Base-by-base conservation (phyloP, 192 early-diverging fungal genomes). In the Coemansia sp. region DNA sequence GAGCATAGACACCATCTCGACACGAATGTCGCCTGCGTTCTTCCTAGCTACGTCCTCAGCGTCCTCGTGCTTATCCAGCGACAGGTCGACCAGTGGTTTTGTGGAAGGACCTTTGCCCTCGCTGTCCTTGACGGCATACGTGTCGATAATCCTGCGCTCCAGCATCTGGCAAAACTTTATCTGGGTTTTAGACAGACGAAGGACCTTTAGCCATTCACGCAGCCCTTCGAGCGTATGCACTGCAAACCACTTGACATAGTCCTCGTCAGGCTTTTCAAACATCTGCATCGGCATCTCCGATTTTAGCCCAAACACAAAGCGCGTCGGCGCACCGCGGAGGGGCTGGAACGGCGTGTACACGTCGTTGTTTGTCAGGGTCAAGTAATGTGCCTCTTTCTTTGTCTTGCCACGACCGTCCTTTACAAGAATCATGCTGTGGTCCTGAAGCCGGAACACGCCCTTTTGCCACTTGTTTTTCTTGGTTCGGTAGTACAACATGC, bases 401-500 rank as follows among this genome's bases (percentile, higher is more conserved):
- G 65, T 41, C 62, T 66, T 67, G 49, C 73, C 62, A 32, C 69
- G 63, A 38, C 57, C 54, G 49, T 75, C 68, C 69, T 84, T 75
- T 20, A 73, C 53, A 14, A 62, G 54, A 3, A 71, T 62, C 69
- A 83, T 64, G 57, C 73, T 63, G 58, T 77, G 72, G 35, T 61
- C 72, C 34, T 68, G 67, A 42, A 92, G 73, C 45, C 84, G 80
- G 64, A 90, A 87, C 59, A 88, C 89, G 61, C 89, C 68, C 76
- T 89, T 89, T 40, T 89, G 87, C 92, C 93, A 96, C 81, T 93
- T 95, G 65, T 85, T 86, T 62, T 90, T 89, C 71, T 92, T 93
- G 43, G 83, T 78, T 50, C 93, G 89, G 60, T 92, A 79, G 67
- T 93, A 85, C 56, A 91, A 81, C 78, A 85, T 88, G 19, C 88